Evolutionary conservation across 2,329 filamentous ascomycete species (phyloP).

Genomic region (Alternaria sp.): DNA sequence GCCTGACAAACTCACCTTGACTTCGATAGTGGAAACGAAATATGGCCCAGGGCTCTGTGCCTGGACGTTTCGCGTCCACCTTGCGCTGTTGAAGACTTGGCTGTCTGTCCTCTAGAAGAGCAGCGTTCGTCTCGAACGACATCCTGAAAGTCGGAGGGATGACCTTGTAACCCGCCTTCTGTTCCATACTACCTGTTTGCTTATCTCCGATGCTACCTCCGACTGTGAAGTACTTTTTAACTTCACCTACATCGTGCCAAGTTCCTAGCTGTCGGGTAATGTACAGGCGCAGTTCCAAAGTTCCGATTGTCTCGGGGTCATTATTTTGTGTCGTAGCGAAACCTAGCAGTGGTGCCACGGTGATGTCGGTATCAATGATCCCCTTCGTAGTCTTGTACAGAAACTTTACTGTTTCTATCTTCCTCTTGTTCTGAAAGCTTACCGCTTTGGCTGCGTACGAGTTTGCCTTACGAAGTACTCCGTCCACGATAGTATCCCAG

Average conservation of each 20-base stretch:
- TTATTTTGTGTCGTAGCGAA: slow-evolving; percentile 13
- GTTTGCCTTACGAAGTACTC: slow-evolving; percentile 38
- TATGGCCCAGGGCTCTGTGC: slow-evolving; percentile 50
- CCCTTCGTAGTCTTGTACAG: slow-evolving; percentile 25
- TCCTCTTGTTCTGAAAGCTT: slow-evolving; percentile 30
- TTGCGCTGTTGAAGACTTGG: slow-evolving; percentile 19
- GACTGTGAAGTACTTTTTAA: slow-evolving; percentile 21
- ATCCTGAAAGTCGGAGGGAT: slow-evolving; percentile 37
- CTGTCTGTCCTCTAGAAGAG: slow-evolving; percentile 16
- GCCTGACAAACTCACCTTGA: slow-evolving; percentile 23
- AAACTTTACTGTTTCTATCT: slow-evolving; percentile 30
- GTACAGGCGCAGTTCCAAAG: slow-evolving; percentile 45
- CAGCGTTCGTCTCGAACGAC: slow-evolving; percentile 27
- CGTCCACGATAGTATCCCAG: slow-evolving; percentile 52
- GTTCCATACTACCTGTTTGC: not conserved
- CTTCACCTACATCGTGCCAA: slow-evolving; percentile 18
- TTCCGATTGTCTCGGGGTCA: slow-evolving; percentile 34
- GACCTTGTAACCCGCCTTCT: slow-evolving; percentile 19
- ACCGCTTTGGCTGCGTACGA: slow-evolving; percentile 19
- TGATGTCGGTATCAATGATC: slow-evolving; percentile 89
- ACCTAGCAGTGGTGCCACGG: slow-evolving; percentile 82
- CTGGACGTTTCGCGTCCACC: slow-evolving; percentile 36
- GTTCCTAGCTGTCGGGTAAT: slow-evolving; percentile 33
- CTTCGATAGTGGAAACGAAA: slow-evolving; percentile 55
- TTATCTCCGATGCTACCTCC: not conserved